Evolutionary conservation across 345 rosid species (phyloP).

Genomic region (Eucalyptus fibrosa): DNA sequence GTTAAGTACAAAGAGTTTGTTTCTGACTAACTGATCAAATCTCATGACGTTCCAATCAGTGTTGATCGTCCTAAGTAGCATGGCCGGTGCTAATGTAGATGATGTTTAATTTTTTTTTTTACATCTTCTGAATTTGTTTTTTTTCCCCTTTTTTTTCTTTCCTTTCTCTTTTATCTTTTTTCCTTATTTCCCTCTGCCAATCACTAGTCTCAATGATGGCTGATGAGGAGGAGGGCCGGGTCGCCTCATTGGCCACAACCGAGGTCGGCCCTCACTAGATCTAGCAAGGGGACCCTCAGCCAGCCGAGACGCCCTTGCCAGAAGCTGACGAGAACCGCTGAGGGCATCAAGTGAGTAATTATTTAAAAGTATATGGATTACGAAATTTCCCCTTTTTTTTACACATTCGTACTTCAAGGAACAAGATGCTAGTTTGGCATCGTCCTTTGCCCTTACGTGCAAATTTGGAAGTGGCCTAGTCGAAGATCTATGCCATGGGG

Average conservation of each 20-base stretch:
- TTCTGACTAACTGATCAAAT: no score
- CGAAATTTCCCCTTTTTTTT: neutral
- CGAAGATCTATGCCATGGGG: neutral
- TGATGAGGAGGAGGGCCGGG: no score
- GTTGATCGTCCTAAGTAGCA: fast-evolving
- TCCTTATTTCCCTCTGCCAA: fast-evolving
- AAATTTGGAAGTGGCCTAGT: neutral
- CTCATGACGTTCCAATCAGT: no score
- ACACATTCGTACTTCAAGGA: neutral
- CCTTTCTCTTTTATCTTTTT: no score
- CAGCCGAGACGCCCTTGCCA: fast-evolving
- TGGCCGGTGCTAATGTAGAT: fast-evolving
- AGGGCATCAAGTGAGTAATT: neutral
- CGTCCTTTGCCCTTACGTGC: neutral
- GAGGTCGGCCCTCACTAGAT: no score
- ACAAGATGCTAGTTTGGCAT: neutral
- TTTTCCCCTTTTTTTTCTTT: fast-evolving
- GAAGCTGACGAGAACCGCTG: no score
- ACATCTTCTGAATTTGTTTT: no score
- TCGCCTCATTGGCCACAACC: no score
- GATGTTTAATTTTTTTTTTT: no score
- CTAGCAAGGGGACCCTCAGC: no score
- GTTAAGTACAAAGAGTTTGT: no score
- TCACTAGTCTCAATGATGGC: no score
- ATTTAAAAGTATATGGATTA: neutral